Percentiles rank a stretch among this genome's conserved stretches.
phyloP scores from a whole-genome alignment of 768 basidiomycete species.

The Pisolithus albus region DNA sequence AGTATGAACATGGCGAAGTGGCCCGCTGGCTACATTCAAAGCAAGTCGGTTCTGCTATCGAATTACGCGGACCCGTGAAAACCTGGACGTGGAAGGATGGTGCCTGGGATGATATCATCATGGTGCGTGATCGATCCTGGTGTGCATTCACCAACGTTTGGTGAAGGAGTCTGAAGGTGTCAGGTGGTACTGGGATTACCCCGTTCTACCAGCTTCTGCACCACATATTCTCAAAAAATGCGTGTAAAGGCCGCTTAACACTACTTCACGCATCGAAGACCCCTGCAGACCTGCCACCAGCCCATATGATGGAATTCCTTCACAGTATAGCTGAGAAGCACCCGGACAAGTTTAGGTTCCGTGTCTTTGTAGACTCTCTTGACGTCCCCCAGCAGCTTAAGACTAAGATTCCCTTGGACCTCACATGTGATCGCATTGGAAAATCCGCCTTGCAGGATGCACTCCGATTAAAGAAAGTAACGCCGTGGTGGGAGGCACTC shows the following conservation, averaged over 20 bases:
- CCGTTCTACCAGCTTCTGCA: constrained; percentile 78
- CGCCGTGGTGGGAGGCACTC: constrained; percentile 27
- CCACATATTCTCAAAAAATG: constrained; percentile 33
- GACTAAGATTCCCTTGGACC: constrained; percentile 11
- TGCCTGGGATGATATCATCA: constrained; percentile 73
- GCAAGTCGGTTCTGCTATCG: constrained; percentile 56
- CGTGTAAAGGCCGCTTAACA: constrained; percentile 51
- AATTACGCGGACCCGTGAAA: constrained; percentile 67
- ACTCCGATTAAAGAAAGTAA: constrained; percentile 25
- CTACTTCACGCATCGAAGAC: constrained; percentile 65
- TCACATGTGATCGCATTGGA: constrained; percentile 50
- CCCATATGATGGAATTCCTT: constrained; percentile 50
- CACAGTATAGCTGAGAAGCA: constrained; percentile 38
- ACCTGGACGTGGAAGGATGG: constrained; percentile 56
- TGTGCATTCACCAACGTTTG: not conserved
- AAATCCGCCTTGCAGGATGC: constrained; percentile 40
- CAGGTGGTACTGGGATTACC: constrained; percentile 82
- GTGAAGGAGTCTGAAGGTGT: constrained; percentile 48
- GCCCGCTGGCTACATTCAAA: constrained; percentile 77
- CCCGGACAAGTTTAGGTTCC: constrained; percentile 50
- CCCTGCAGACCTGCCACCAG: constrained; percentile 63
- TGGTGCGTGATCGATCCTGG: constrained; percentile 40
- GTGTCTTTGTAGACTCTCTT: constrained; percentile 55
- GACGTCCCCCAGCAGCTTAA: constrained; percentile 8
- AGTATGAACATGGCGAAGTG: constrained; percentile 72